phyloP scores from a whole-genome alignment of 768 basidiomycete species.

The Rhodosporidiobolus sp. region DNA sequence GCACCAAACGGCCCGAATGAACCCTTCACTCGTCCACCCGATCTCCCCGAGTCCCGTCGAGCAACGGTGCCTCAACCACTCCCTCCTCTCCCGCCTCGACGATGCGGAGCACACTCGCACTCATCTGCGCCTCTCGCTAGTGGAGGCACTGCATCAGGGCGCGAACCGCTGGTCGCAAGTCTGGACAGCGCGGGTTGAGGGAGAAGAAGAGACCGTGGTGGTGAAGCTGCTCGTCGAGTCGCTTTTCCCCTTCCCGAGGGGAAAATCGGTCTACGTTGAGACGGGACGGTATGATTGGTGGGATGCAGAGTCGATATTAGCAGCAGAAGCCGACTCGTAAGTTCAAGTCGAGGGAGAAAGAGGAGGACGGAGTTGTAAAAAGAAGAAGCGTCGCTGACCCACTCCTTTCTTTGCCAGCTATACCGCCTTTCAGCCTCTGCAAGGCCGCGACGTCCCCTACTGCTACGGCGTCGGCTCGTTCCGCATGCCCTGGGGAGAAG shows the following conservation, averaged over 20 bases:
- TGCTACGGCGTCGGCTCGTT: not conserved
- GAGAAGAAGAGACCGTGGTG: not conserved
- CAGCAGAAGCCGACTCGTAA: not conserved
- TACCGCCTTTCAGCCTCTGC: not conserved
- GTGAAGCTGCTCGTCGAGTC: constrained; percentile 3
- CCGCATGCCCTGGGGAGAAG: not conserved
- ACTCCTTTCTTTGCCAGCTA: not conserved
- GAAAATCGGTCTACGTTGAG: not conserved
- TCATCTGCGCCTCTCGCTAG: not conserved
- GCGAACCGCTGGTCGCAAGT: not conserved
- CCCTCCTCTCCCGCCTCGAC: too few relatives aligned
- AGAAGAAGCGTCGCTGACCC: not conserved
- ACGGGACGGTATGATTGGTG: not conserved
- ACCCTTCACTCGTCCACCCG: too few relatives aligned
- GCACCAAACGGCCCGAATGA: too few relatives aligned
- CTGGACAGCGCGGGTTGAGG: not conserved
- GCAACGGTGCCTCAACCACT: too few relatives aligned
- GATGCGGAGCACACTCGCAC: too few relatives aligned
- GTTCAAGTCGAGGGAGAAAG: not conserved
- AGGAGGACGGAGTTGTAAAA: not conserved
- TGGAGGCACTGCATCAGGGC: not conserved
- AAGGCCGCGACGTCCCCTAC: not conserved
- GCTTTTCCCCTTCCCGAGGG: not conserved
- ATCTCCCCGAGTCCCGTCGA: too few relatives aligned
- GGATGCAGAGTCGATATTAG: not conserved